Base-by-base conservation (phyloP, 495 filamentous ascomycete species). In the Polyplosphaeria fusca region DNA sequence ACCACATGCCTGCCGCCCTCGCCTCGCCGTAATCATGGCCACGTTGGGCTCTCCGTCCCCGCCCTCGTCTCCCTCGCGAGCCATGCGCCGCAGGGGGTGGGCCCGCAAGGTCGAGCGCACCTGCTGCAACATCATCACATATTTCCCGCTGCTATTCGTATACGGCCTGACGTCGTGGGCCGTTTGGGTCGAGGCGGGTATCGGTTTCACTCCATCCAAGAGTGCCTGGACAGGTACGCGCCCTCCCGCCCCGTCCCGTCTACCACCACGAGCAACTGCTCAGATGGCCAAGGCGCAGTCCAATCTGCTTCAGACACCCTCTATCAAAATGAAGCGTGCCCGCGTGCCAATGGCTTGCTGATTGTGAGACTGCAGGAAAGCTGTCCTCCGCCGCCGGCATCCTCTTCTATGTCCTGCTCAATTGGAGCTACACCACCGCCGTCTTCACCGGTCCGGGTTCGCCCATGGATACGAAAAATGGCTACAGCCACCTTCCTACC, bases 401-500 rank as follows among this genome's bases (percentile, higher is more conserved):
- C 49, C 28, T 79, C 16, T 79, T 98, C 45, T 97, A 91, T 69
- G 39, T 83, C 51, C 73, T 95, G 55, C 80, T 91, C 41, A 95
- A 95, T 68, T 85, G 84, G 79, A 89, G 77, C 54, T 98, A 98
- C 71, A 92, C 86, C 9, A 81, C 81, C 32, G 94, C 93, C 52
- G 93, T 98, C 53, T 96, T 97, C 74, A 94, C 87, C 2, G 81
- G 85, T 53, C 91, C 93, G 5, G 93, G 93, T 14, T 86, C 83
- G 14, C 84, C 86, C 3, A 55, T 81, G 2, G 82, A 79, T 52
- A 61, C 63, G 61, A 58, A 75, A 66, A 52, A 71, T 52, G 74
- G 79, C 28, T 88, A 88, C 67, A 80, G 76, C 56, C 76, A 80
- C 30, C 74, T 89, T 11, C 86, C 86, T 0, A 81, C 83, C 12